Conservation (phyloP, 768 basidiomycete genomes). For the Termitomyces titanicus region DNA sequence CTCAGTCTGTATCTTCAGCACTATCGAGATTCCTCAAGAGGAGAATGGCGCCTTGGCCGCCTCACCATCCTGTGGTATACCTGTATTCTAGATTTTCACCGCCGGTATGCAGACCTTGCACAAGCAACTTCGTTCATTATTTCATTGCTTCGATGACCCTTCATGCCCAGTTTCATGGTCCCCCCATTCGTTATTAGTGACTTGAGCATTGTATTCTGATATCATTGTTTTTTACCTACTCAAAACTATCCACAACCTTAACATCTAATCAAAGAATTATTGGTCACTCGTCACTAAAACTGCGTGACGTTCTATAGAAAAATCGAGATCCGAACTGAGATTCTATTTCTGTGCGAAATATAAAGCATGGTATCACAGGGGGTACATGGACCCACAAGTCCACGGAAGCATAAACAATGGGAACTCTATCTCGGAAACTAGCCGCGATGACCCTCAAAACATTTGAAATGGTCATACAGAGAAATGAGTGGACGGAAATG, state of each 20-base stretch:
- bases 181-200: neutral
- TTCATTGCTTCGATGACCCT: neutral
- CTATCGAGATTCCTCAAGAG: slow-evolving; percentile 3
- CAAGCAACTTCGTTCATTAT: neutral
- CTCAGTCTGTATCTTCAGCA: slow-evolving; percentile 2
- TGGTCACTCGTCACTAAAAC: too few species aligned
- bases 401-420: neutral
- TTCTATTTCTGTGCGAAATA: too few species aligned
- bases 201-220: neutral
- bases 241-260: too few species aligned
- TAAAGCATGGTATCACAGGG: too few species aligned
- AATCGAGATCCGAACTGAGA: neutral
- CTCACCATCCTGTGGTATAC: neutral
- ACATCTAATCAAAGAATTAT: too few species aligned
- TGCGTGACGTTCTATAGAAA: too few species aligned
- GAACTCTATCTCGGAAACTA: neutral
- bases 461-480: too few species aligned
- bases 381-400: neutral
- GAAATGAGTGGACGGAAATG: too few species aligned
- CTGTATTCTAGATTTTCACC: neutral
- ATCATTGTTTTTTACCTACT: neutral
- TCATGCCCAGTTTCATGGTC: neutral
- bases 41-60: neutral
- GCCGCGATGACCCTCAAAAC: too few species aligned
- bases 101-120: neutral